These are phyloP conservation scores for Hylodesmum podocarpum DNA, from an alignment of 306 rosid species.

Conservation along the genomic window DNA sequence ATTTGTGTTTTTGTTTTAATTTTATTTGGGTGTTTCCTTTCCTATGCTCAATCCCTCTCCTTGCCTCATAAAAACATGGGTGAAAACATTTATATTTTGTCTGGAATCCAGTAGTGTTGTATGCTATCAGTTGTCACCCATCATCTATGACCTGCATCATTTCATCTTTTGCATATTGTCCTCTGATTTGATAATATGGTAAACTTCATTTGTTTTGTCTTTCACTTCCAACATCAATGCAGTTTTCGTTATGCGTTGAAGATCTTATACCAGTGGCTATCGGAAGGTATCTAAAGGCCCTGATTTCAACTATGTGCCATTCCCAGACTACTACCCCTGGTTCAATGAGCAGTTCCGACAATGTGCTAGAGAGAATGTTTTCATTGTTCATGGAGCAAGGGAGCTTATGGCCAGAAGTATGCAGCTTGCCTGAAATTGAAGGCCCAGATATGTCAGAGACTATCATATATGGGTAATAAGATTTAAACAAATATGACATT, in stretches of 20 bases:
- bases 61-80: neutral
- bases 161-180: slow-evolving; percentile 20
- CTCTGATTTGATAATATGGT: neutral
- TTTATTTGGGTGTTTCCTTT: neutral
- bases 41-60: neutral
- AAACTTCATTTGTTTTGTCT: slow-evolving; percentile 28
- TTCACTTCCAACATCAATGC: slow-evolving; percentile 40
- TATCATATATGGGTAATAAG: slow-evolving; percentile 70
- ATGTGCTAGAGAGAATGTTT: slow-evolving; percentile 78
- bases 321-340: slow-evolving; percentile 48
- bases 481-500: slow-evolving; percentile 2
- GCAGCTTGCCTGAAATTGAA: slow-evolving; percentile 77
- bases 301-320: slow-evolving; percentile 61
- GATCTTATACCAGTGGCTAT: slow-evolving; percentile 95
- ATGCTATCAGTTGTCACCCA: neutral
- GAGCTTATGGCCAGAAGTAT: slow-evolving; percentile 91
- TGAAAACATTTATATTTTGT: neutral
- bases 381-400: slow-evolving; percentile 94
- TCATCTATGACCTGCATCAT: slow-evolving; percentile 8
- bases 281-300: slow-evolving; percentile 75
- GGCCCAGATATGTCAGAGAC: slow-evolving; percentile 66
- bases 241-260: slow-evolving; percentile 95
- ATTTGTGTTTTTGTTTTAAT: neutral
- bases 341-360: slow-evolving; percentile 54
- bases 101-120: neutral